Base-by-base conservation (phyloP, 352 stramenopile species). In the Phytophthora fragariae region DNA sequence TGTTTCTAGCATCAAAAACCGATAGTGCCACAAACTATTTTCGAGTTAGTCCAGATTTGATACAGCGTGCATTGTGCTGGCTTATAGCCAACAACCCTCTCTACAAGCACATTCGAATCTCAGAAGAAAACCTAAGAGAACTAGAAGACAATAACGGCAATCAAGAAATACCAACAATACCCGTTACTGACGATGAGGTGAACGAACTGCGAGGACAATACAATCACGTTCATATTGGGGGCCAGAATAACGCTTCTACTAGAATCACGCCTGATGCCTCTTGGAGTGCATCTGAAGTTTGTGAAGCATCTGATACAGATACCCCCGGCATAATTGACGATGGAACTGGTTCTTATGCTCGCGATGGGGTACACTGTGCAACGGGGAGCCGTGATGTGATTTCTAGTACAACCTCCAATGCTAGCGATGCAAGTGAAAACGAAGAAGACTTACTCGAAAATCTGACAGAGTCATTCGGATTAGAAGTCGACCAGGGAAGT, bases 11-110 rank as follows among this genome's bases (percentile, higher is more conserved):
- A 12, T 58, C 52, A 58, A 58, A 58, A 44, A 15, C 24, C 5
- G 29, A 58, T 21, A 58, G 12, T 10, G 52, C 29, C 12, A 58
- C 52, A 58, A 58, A 41, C 52, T 58, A 58, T 29, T 58, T 58
- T 58, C 52, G 50, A 39, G 49, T 58, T 17, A 31, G 63, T 7
- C 54, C 63, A 2, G 33, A 55, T 29, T 24, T 65, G 19, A 44
- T 70, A 27, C 54, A 55, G 7, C 54, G 44, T 21, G 54, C 63
- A 53, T 58, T 63, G n/a, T 4, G 10, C 5, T 70, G 63, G 63
- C 35, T 70, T 11, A 70, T 70, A 27, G 6, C 10, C 4, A 59
- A 63, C 33, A 70, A 63, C 52, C 44, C 54, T 3, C 24, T 70
- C 4, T 70, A 70, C 6, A 21, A 24, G 14, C 5, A 63, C 15